Evolutionary conservation across 1,139 yeast genomes (phyloP), one percentile per base, ranked within the genome.

Genomic region (Suhomyces terraborum): DNA sequence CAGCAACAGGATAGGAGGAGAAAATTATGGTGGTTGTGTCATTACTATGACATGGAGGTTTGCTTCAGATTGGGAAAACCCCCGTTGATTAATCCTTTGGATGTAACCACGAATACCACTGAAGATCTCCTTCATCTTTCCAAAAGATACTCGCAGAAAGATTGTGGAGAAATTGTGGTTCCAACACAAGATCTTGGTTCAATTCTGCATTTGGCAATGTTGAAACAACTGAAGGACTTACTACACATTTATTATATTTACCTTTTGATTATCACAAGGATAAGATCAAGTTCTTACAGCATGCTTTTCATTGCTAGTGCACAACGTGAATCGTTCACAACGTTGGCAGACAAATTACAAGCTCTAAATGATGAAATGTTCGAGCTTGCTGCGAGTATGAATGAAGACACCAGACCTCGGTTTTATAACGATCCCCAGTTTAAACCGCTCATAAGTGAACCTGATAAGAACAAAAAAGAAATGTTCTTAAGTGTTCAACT

Each of bases 1-100:
- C 62, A 56, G 3, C 83, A 79, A 32, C 66, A 64, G 6, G 49
- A 55, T 4, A 57, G 61, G 8, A 62, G 80, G 22, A 60, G 77
- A 28, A 57, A 59, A 8, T 43, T 81, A 2, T 84, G 85, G 81
- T 78, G 84, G 79, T 47, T 64, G 26, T 73, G 84, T 43, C 80
- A 77, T 48, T 59, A 64, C 33, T 56, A 70, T 32, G 91, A 84
- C 53, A 73, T 75, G 49, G 82, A 77, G 29, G 52, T 71, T 19
- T 75, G 84, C 40, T 63, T 79, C 51, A 73, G 80, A 46, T 57
- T 70, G 26, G 89, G 89, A 4, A 75, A 78, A 43, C 81, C 88
- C 1, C 84, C 88, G 0, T 52, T 74, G 18, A 69, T 83, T 16
- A 68, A 73, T 50, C 75, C 68, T 27, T 50, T 54, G n/a, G 87